Conservation (phyloP, 768 basidiomycete species). For the Lentinula guzmanii region DNA sequence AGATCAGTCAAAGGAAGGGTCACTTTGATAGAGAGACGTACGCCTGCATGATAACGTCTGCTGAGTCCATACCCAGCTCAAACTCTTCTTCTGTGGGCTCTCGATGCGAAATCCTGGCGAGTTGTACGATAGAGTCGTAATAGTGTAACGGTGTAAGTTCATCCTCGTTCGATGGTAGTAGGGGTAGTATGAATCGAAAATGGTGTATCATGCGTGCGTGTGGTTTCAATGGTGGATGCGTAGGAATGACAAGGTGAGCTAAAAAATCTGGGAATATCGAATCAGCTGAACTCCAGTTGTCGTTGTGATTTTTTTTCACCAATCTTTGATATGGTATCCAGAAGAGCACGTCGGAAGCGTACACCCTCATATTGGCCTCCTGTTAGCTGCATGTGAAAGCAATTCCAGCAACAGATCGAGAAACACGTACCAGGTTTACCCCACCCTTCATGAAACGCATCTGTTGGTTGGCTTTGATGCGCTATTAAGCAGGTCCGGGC, state of each 20-base stretch:
- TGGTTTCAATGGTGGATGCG: slow-evolving; percentile 62
- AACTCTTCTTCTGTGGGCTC: slow-evolving; percentile 70
- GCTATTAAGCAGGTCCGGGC: slow-evolving; percentile 67
- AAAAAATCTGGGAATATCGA: slow-evolving; percentile 45
- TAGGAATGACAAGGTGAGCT: slow-evolving; percentile 68
- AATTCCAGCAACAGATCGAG: background rate
- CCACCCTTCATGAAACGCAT: slow-evolving; percentile 67
- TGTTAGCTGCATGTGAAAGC: slow-evolving; percentile 11
- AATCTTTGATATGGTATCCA: slow-evolving; percentile 65
- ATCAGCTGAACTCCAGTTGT: background rate
- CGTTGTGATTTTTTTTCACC: slow-evolving; percentile 37
- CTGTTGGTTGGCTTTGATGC: slow-evolving; percentile 65
- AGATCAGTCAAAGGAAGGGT: background rate
- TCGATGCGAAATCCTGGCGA: slow-evolving; percentile 52
- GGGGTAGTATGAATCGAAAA: slow-evolving; percentile 68
- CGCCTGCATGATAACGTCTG: slow-evolving; percentile 56
- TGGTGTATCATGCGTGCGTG: slow-evolving; percentile 76
- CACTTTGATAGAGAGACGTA: slow-evolving; percentile 23
- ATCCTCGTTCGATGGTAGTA: slow-evolving; percentile 53
- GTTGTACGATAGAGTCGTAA: slow-evolving; percentile 72
- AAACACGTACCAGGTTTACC: slow-evolving; percentile 53
- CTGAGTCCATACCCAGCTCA: slow-evolving; percentile 54
- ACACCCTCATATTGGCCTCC: slow-evolving; percentile 57
- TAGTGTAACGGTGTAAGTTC: slow-evolving; percentile 67
- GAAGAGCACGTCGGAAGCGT: slow-evolving; percentile 60